A percentile compares a stretch with the other conserved stretches of the same genome.
Conservation (phyloP, 1,284 basidiomycete species). For the Leccinum solheimii region DNA sequence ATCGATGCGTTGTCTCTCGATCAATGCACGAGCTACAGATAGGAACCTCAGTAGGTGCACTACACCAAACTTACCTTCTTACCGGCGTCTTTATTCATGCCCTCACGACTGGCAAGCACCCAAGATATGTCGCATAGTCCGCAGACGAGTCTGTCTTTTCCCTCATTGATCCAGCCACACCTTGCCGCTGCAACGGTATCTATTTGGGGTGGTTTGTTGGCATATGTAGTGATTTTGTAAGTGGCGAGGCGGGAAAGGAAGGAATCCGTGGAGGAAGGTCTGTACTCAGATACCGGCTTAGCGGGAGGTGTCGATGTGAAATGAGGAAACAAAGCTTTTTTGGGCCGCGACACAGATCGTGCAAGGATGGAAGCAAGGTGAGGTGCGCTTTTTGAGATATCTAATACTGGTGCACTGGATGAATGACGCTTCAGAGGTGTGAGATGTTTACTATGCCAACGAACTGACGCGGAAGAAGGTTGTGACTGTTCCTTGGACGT, state of each 20-base stretch:
- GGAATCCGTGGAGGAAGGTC: slow-evolving; percentile 70
- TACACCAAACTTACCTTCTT: slow-evolving; percentile 40
- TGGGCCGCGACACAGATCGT: slow-evolving; percentile 52
- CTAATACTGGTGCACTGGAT: slow-evolving; percentile 21
- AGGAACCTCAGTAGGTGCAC: slow-evolving; percentile 16
- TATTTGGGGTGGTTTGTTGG: slow-evolving; percentile 69
- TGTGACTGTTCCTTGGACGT: slow-evolving; percentile 47
- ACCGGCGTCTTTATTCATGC: slow-evolving; percentile 74
- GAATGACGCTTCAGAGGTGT: slow-evolving; percentile 17
- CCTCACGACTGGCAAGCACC: slow-evolving; percentile 64
- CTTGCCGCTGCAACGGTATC: slow-evolving; percentile 76
- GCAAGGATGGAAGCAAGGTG: slow-evolving; percentile 66
- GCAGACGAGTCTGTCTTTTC: slow-evolving; percentile 72
- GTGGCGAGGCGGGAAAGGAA: slow-evolving; percentile 72
- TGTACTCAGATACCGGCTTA: slow-evolving; percentile 58
- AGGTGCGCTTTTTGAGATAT: slow-evolving; percentile 57
- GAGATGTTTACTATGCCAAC: background rate
- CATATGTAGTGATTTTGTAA: slow-evolving; percentile 74
- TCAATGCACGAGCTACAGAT: slow-evolving; percentile 55
- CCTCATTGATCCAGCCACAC: slow-evolving; percentile 78
- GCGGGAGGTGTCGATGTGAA: slow-evolving; percentile 25
- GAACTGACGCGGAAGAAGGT: slow-evolving; percentile 38
- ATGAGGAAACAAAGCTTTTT: slow-evolving; percentile 40
- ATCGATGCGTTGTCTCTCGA: slow-evolving; percentile 67
- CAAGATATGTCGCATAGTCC: slow-evolving; percentile 69